These are phyloP conservation scores for Glebionis coronaria DNA, from an alignment of 129 eudicot species.

Conservation along the genomic window DNA sequence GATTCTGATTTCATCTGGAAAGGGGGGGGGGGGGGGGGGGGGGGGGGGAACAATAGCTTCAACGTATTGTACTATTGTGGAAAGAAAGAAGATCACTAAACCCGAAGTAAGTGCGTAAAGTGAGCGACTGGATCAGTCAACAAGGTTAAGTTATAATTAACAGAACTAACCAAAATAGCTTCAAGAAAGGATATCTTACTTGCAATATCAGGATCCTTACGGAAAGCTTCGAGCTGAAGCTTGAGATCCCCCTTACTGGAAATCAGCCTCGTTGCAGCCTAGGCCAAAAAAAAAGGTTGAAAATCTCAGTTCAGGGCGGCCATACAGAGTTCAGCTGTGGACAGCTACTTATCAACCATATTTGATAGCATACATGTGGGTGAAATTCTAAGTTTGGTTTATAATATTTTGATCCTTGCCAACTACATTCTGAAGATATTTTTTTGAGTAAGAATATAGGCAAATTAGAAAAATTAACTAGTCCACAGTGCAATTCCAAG, in stretches of 20 bases:
- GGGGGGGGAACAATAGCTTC: neutral
- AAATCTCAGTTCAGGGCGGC: slow-evolving; percentile 3
- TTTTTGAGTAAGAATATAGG: slow-evolving; percentile 4
- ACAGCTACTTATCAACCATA: slow-evolving; percentile 8
- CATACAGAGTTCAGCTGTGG: slow-evolving; percentile 9
- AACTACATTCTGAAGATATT: slow-evolving; percentile 1
- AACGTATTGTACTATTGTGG: neutral
- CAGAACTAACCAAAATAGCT: slow-evolving; percentile 3
- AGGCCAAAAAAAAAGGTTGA: slow-evolving; percentile 14
- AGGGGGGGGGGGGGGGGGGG: no score
- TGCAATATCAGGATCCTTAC: slow-evolving; percentile 71
- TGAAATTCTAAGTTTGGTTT: neutral
- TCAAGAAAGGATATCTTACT: slow-evolving; percentile 42
- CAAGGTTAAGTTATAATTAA: neutral
- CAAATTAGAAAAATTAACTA: slow-evolving; percentile 10
- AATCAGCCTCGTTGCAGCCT: slow-evolving; percentile 93
- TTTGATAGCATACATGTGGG: slow-evolving; percentile 14
- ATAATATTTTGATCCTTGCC: neutral
- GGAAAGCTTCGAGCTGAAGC: slow-evolving; percentile 63
- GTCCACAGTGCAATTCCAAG: slow-evolving; percentile 5
- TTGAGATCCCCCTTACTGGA: slow-evolving; percentile 75
- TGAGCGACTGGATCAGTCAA: slow-evolving; percentile 10
- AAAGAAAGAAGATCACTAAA: slow-evolving; percentile 6
- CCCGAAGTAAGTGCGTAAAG: neutral
- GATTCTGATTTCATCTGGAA: no score